A percentile compares a stretch with the other conserved stretches of the same genome.
Conservation (phyloP, 805 yeast genomes). For the Candida piceae region DNA sequence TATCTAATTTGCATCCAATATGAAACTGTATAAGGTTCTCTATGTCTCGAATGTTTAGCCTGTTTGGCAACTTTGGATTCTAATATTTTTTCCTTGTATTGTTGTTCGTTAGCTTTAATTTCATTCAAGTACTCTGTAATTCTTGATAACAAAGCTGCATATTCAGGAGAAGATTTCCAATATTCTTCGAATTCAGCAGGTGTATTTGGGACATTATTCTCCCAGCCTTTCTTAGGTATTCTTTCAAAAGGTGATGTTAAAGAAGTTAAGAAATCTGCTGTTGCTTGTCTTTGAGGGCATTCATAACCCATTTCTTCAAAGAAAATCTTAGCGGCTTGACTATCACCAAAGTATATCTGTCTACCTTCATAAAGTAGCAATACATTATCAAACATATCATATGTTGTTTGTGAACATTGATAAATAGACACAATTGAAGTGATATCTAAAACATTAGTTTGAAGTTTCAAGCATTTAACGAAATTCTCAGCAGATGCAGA, state of each 20-base stretch:
- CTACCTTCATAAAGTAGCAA: constrained; percentile 35
- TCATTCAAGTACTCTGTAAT: constrained; percentile 28
- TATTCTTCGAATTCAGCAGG: constrained; percentile 34
- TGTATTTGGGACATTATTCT: constrained; percentile 32
- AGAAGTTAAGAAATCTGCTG: constrained; percentile 39
- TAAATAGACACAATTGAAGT: constrained; percentile 44
- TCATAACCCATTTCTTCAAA: constrained; percentile 35
- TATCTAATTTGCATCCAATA: constrained; percentile 47
- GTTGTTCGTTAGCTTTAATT: constrained; percentile 14
- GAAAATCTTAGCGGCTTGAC: constrained; percentile 29
- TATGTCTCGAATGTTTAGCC: constrained; percentile 39
- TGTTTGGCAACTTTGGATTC: constrained; percentile 38
- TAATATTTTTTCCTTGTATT: constrained; percentile 17
- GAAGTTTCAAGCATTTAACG: constrained; percentile 45
- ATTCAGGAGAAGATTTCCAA: constrained; percentile 33
- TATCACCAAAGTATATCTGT: constrained; percentile 33
- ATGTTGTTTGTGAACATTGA: constrained; percentile 34
- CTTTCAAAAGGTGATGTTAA: constrained; percentile 27
- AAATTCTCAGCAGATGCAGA: constrained; percentile 61
- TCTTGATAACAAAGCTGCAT: constrained; percentile 25
- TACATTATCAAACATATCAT: constrained; percentile 35
- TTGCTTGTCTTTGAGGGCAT: constrained; percentile 37
- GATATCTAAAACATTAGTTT: constrained; percentile 39
- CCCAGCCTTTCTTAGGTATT: constrained; percentile 27
- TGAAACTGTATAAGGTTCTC: constrained; percentile 51